A percentile compares a stretch with the other conserved stretches of the same genome.
phyloP scores from a whole-genome alignment of 768 basidiomycete genomes.

The Leccinum aurantiacum region DNA sequence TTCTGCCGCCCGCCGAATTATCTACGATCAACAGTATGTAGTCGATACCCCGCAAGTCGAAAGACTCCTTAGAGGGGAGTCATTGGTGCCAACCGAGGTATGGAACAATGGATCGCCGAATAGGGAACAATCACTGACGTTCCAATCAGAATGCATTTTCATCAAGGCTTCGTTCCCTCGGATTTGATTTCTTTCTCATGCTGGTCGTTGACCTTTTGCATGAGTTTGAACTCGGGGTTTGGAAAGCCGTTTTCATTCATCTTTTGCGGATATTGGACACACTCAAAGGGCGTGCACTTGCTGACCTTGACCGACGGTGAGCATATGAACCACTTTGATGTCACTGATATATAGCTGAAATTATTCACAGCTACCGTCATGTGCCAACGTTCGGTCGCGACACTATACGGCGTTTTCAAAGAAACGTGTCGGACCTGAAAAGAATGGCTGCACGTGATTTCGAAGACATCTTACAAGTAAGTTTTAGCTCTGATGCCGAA shows the following conservation, averaged over 20 bases:
- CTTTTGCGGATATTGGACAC: neutral
- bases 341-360: neutral
- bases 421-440: neutral
- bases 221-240: too few relatives aligned
- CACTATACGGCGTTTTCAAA: neutral
- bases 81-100: neutral
- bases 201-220: too few relatives aligned
- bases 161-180: neutral
- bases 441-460: too few relatives aligned
- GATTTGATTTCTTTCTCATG: too few relatives aligned
- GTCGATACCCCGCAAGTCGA: neutral
- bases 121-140: too few relatives aligned
- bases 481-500: neutral
- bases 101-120: too few relatives aligned
- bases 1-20: neutral
- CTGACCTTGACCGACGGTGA: neutral
- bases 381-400: neutral
- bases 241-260: too few relatives aligned
- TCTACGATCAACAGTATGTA: neutral
- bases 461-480: neutral
- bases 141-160: neutral
- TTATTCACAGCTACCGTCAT: neutral
- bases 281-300: neutral
- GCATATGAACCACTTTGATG: neutral
- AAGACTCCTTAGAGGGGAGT: neutral